Evolutionary conservation across 345 rosid species (phyloP).

Genomic region (Capsella bursapastoris): DNA sequence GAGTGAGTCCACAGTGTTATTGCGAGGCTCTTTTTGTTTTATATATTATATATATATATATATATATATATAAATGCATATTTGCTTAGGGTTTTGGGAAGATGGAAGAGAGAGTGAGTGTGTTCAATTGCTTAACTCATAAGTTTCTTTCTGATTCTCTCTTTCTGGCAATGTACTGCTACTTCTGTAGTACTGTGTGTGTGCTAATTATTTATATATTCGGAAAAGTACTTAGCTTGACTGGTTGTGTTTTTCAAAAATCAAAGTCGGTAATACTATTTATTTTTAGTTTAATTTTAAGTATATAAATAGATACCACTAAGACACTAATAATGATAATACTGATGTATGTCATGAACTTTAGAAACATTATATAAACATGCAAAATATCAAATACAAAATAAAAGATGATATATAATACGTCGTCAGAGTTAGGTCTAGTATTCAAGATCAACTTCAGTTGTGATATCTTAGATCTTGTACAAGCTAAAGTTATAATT

Average conservation of each 20-base stretch:
- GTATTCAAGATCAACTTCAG: neutral
- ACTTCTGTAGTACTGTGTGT: conserved; percentile 37
- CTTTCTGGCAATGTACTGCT: conserved; percentile 31
- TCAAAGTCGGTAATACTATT: conserved; percentile 10
- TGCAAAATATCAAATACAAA: neutral
- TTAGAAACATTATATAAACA: conserved; percentile 9
- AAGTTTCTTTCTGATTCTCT: conserved; percentile 44
- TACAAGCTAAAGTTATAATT: neutral
- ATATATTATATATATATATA: conserved; percentile 21
- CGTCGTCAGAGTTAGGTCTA: neutral
- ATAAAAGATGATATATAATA: neutral
- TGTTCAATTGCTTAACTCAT: conserved; percentile 44
- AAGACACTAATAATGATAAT: conserved; percentile 20
- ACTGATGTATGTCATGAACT: neutral
- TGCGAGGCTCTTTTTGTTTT: conserved; percentile 41
- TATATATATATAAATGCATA: neutral
- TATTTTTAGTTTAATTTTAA: conserved; percentile 1
- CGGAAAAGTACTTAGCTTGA: conserved; percentile 23
- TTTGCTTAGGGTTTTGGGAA: conserved; percentile 44
- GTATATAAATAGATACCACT: neutral
- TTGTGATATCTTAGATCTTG: neutral
- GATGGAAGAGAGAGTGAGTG: conserved; percentile 39
- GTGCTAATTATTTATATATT: neutral
- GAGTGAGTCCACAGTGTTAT: conserved; percentile 36
- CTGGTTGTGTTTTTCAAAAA: neutral